Conservation (phyloP, 2,329 filamentous ascomycete genomes). For the Herpomyces periplanetae region DNA sequence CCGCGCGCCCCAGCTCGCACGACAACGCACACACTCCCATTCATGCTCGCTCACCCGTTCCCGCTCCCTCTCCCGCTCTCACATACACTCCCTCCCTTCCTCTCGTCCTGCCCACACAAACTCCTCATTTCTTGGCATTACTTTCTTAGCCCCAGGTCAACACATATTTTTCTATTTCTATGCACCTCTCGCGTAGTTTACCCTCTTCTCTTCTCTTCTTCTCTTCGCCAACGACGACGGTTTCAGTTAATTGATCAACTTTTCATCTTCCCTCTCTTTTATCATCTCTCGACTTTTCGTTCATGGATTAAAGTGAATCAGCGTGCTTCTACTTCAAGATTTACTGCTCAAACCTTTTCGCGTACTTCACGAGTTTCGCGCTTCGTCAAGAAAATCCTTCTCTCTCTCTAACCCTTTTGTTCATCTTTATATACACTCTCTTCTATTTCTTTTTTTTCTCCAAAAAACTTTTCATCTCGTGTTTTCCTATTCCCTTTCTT, state of each 20-base stretch:
- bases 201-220: slow-evolving; percentile 2
- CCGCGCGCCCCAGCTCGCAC: no score
- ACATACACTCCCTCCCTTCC: no score
- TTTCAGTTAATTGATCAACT: slow-evolving; percentile 1
- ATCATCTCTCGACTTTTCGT: slow-evolving; percentile 4
- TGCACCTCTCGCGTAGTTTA: slow-evolving; percentile 1
- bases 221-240: slow-evolving; percentile 2
- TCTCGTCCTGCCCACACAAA: no score
- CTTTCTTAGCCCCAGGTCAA: no score
- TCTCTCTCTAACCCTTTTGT: slow-evolving; percentile 8
- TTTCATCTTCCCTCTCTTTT: slow-evolving; percentile 2
- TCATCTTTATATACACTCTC: no score
- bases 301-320: slow-evolving; percentile 4
- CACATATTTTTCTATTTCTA: slow-evolving; percentile 4
- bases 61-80: no score
- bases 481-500: no score
- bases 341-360: slow-evolving; percentile 2
- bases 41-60: no score
- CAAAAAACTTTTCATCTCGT: no score
- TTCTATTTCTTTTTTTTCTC: no score
- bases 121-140: no score
- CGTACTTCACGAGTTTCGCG: slow-evolving; percentile 43
- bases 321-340: slow-evolving; percentile 2
- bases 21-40: no score
- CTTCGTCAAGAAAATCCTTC: slow-evolving; percentile 30